phyloP scores from a whole-genome alignment of 1,284 basidiomycete species.

The Apiotrichum gamsii region DNA sequence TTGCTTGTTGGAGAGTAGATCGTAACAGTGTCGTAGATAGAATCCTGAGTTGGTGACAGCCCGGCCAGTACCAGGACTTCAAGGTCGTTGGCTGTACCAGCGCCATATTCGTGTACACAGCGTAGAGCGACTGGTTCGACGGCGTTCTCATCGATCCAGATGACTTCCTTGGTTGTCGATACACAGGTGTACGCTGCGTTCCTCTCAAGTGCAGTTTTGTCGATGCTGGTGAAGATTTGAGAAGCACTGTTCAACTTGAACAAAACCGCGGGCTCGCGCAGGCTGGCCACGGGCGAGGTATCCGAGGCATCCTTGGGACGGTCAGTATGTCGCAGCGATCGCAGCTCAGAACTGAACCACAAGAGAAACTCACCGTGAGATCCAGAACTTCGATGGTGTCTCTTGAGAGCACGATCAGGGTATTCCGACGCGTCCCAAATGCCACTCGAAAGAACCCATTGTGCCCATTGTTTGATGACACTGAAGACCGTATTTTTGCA shows the following conservation, averaged over 20 bases:
- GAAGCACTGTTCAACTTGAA: no score
- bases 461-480: constrained; percentile 2
- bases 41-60: no score
- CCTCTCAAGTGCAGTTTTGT: constrained; percentile 22
- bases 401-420: constrained; percentile 29
- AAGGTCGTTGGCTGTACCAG: constrained; percentile 14
- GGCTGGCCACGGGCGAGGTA: no score
- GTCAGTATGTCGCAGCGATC: no score
- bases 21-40: background rate
- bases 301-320: no score
- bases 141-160: constrained; percentile 33
- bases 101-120: constrained; percentile 31
- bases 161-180: constrained; percentile 26
- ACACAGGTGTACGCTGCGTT: constrained; percentile 16
- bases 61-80: constrained; percentile 11
- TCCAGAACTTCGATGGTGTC: constrained; percentile 20
- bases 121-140: constrained; percentile 10
- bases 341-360: no score
- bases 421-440: constrained; percentile 28
- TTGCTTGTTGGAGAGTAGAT: background rate
- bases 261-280: no score
- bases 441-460: constrained; percentile 31
- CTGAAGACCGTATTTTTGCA: constrained; percentile 16
- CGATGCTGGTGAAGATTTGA: constrained; percentile 26
- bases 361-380: constrained; percentile 25